A percentile compares a stretch with the other conserved stretches of the same genome.
Evolutionary conservation across 768 basidiomycete species (phyloP).

Genomic region (Boletus rubescentipes): DNA sequence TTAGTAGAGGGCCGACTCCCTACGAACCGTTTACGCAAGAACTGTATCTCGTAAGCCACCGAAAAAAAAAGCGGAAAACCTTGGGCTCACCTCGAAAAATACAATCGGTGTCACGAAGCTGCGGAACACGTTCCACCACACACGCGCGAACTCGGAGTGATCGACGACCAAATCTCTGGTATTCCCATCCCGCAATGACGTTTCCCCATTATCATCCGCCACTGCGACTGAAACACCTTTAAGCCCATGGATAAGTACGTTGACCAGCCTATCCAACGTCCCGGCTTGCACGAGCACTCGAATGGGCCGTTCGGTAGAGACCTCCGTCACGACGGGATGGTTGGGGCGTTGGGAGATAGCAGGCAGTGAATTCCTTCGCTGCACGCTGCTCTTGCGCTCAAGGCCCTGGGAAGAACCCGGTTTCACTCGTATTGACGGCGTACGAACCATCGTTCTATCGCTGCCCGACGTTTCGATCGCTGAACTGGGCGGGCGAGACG

Average conservation of each 20-base stretch:
- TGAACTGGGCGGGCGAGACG: conserved; percentile 73
- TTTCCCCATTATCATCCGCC: conserved; percentile 86
- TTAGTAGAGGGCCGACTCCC: conserved; percentile 45
- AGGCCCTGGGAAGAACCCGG: conserved; percentile 64
- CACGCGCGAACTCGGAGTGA: conserved; percentile 64
- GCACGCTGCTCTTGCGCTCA: conserved; percentile 75
- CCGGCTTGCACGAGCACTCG: conserved; percentile 79
- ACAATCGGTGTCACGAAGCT: conserved; percentile 79
- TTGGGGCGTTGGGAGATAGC: conserved; percentile 64
- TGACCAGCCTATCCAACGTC: conserved; percentile 70
- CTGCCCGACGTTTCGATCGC: conserved; percentile 41
- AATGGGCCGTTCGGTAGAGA: conserved; percentile 66
- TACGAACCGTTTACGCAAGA: conserved; percentile 73
- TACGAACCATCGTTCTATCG: conserved; percentile 49
- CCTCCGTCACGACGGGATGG: conserved; percentile 57
- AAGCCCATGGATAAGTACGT: conserved; percentile 74
- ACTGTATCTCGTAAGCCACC: conserved; percentile 38
- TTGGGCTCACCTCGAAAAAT: conserved; percentile 72
- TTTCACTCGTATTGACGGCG: conserved; percentile 78
- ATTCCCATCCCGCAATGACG: conserved; percentile 71
- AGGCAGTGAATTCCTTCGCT: conserved; percentile 77
- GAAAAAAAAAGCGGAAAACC: not conserved
- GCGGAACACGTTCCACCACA: conserved; percentile 85
- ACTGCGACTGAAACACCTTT: conserved; percentile 77
- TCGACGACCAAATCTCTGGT: conserved; percentile 73